Conservation (phyloP, 2,329 filamentous ascomycete genomes). For the Fusarium sterilihyphosum region DNA sequence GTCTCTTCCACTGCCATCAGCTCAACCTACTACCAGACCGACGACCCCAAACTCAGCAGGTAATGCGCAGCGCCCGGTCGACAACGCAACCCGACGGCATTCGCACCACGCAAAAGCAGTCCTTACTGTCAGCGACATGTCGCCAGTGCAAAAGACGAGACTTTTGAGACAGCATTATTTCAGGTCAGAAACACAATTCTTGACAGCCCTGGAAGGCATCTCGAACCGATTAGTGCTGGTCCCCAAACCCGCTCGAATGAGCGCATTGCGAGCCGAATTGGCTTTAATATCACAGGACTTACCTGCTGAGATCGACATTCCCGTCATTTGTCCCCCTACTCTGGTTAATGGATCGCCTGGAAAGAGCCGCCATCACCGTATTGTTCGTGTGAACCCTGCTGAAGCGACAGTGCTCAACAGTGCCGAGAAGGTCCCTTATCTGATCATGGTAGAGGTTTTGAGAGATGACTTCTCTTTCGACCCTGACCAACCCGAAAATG, state of each 20-base stretch:
- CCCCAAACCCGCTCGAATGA: slow-evolving; percentile 82
- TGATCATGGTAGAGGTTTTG: slow-evolving; percentile 85
- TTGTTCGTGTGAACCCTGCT: slow-evolving; percentile 83
- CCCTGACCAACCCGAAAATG: slow-evolving; percentile 77
- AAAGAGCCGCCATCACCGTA: slow-evolving; percentile 81
- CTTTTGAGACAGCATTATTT: slow-evolving; percentile 85
- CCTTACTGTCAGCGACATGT: slow-evolving; percentile 69
- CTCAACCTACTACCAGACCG: slow-evolving; percentile 62
- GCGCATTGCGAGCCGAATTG: slow-evolving; percentile 81
- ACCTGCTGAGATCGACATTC: slow-evolving; percentile 85
- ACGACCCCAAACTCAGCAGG: slow-evolving; percentile 68
- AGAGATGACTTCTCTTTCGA: slow-evolving; percentile 86
- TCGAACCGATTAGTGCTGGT: slow-evolving; percentile 86
- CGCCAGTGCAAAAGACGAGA: slow-evolving; percentile 73
- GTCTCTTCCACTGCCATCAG: slow-evolving; percentile 72
- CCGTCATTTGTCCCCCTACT: slow-evolving; percentile 80
- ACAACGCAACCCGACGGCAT: slow-evolving; percentile 66
- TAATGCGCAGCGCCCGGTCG: slow-evolving; percentile 55
- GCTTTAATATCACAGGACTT: slow-evolving; percentile 83
- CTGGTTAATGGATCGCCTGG: slow-evolving; percentile 78
- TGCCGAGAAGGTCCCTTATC: slow-evolving; percentile 85
- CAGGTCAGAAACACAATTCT: slow-evolving; percentile 80
- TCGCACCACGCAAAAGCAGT: slow-evolving; percentile 68
- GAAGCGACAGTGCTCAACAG: slow-evolving; percentile 88
- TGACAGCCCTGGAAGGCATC: slow-evolving; percentile 83